Evolutionary conservation across 305 asterid genomes (phyloP), one percentile per base, ranked within the genome.

Genomic region (Solanum chacoense): DNA sequence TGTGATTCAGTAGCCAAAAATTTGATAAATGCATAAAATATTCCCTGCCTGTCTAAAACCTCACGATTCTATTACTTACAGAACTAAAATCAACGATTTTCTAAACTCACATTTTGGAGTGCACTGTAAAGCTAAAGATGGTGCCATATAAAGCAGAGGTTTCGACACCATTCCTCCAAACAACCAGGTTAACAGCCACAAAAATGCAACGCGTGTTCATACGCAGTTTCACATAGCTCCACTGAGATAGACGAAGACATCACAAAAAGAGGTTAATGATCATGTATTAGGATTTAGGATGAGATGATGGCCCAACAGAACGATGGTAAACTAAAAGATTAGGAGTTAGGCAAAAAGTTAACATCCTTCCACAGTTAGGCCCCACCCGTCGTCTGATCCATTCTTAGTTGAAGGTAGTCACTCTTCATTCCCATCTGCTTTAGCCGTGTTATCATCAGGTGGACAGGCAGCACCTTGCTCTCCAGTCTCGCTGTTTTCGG

Each of bases 381-480:
- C 71, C 71, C 71, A 63, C 12, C 71, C 28, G 22, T 42, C 71
- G 12, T 63, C 71, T 84, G 74, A 31, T 50, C 73, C 31, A 84
- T 50, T 84, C 74, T 55, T 32, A 22, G 84, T 67, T 42, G 42
- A 83, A 83, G 87, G 80, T 83, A 87, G 95, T 69, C 31, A 89
- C 50, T 89, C 91, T 91, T 91, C 95, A 89, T 93, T 90, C 69
- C 91, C 94, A 40, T 92, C 94, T 50, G 92, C 92, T 91, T 92
- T 96, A 87, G 92, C 55, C 29, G n/a, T 91, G 83, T 93, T 91
- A 63, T 73, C 88, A 28, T 92, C 93, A 63, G 93, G 90, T 8
- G 94, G 89, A 88, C 93, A 93, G 87, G 89, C 88, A 90, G 90
- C 10, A 3, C 5, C 94, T 50, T 94, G 98, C 84, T 92, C 97